Base-by-base conservation (phyloP, 176 grass and related monocot genomes). In the Poa pratensis region DNA sequence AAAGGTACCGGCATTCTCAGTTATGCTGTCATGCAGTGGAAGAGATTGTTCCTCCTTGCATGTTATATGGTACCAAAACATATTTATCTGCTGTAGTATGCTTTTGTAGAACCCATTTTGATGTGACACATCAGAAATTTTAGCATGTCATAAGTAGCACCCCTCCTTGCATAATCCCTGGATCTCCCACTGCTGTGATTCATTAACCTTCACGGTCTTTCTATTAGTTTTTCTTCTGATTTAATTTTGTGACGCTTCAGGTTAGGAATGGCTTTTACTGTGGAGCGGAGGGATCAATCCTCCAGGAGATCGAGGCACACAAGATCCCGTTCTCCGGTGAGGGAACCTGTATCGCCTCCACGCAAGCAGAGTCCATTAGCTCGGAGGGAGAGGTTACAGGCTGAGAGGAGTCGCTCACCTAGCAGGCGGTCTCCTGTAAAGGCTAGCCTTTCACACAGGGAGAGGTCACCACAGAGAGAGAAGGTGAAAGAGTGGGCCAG, bases 331-430 rank as follows among this genome's bases (percentile, higher is more conserved):
- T 95, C 95, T 62, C 92, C 90, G 5, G 73, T 80, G 23, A 90
- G 91, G 82, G 87, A 81, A 23, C 90, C 69, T 13, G 73, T 35
- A 65, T 87, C 93, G 46, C 80, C 85, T 19, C 86, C 78, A 5
- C 78, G 64, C 61, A 86, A 65, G 83, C 65, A 80, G 85, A 86
- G 34, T 74, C 26, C 87, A 9, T 40, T 75, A 66, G 55, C 81
- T 34, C 90, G 89, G 89, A 92, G 75, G 90, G 89, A 93, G 80
- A 88, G 83, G 14, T 92, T 91, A 19, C 84, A 86, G 23, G 86
- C 48, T 69, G 50, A 23, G 26, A 87, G 66, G 59, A 85, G 30
- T 73, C 80, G 77, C 51, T 83, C 88, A 7, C 80, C 77, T 76
- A 80, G 76, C 77, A 80, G 45, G 61, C 81, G 62, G 26, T 88